phyloP scores from a whole-genome alignment of 805 yeast species.

The Ogataea trehalophila region DNA sequence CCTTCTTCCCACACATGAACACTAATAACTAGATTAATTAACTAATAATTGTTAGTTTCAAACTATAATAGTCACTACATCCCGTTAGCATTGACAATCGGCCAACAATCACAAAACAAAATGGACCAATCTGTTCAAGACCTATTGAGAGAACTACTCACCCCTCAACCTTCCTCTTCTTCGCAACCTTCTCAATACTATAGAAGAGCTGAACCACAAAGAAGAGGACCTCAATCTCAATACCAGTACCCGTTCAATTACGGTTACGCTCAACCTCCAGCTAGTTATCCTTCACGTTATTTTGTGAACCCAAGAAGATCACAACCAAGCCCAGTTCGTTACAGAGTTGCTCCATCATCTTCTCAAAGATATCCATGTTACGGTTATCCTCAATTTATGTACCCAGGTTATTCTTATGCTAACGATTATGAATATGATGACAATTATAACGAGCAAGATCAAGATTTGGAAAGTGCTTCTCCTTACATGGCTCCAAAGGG shows the following conservation, averaged over 20 bases:
- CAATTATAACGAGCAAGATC: background rate
- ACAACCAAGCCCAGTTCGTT: no score
- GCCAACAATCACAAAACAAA: background rate
- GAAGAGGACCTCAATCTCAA: conserved; percentile 5
- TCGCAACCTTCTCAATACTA: background rate
- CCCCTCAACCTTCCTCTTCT: conserved; percentile 7
- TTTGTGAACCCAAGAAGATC: no score
- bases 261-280: no score
- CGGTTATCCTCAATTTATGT: background rate
- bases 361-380: background rate
- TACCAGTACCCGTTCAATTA: background rate
- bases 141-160: conserved; percentile 12
- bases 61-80: background rate
- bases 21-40: no score
- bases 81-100: background rate
- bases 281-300: no score
- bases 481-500: background rate
- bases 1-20: no score
- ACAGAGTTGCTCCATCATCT: background rate
- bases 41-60: no score
- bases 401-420: conserved; percentile 1
- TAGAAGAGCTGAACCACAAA: conserved; percentile 1
- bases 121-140: conserved; percentile 19
- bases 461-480: background rate
- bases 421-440: conserved; percentile 1